These are phyloP conservation scores for Lactifluus hygrophoroides DNA, from an alignment of 768 basidiomycete species.

Conservation along the genomic window DNA sequence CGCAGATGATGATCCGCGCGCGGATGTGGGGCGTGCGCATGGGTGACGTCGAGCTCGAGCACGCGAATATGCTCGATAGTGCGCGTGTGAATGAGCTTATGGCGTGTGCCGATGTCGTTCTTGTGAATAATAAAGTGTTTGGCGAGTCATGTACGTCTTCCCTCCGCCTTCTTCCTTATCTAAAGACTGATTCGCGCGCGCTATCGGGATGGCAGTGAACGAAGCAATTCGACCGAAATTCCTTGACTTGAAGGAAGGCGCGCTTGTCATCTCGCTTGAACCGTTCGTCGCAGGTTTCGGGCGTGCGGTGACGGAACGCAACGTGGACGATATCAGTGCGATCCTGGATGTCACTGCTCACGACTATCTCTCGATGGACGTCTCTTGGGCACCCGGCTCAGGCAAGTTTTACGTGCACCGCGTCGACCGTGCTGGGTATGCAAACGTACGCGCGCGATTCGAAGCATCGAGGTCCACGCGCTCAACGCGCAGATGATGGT, in stretches of 20 bases:
- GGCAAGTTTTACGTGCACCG: slow-evolving; percentile 71
- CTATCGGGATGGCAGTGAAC: slow-evolving; percentile 49
- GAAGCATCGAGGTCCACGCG: slow-evolving; percentile 17
- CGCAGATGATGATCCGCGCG: slow-evolving; percentile 68
- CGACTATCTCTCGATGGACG: slow-evolving; percentile 31
- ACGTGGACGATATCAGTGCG: slow-evolving; percentile 72
- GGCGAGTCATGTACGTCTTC: slow-evolving; percentile 57
- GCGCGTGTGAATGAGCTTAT: slow-evolving; percentile 60
- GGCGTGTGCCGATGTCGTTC: slow-evolving; percentile 77
- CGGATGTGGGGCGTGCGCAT: slow-evolving; percentile 85
- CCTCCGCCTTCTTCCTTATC: neutral
- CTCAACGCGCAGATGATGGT: slow-evolving; percentile 9
- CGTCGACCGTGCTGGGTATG: slow-evolving; percentile 64
- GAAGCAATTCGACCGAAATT: slow-evolving; percentile 82
- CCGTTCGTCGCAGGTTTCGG: slow-evolving; percentile 72
- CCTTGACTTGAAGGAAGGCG: slow-evolving; percentile 89
- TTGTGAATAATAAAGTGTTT: slow-evolving; percentile 87
- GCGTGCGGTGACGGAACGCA: slow-evolving; percentile 68
- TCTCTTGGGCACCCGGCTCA: slow-evolving; percentile 70
- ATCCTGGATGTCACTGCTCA: slow-evolving; percentile 56
- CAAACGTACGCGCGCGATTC: slow-evolving; percentile 16
- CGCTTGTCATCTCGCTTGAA: slow-evolving; percentile 79
- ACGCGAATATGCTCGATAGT: slow-evolving; percentile 80
- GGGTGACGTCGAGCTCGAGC: slow-evolving; percentile 68
- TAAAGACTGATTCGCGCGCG: slow-evolving; percentile 3